Evolutionary conservation across 2,329 filamentous ascomycete species (phyloP).

Genomic region (Juglanconis sp.): DNA sequence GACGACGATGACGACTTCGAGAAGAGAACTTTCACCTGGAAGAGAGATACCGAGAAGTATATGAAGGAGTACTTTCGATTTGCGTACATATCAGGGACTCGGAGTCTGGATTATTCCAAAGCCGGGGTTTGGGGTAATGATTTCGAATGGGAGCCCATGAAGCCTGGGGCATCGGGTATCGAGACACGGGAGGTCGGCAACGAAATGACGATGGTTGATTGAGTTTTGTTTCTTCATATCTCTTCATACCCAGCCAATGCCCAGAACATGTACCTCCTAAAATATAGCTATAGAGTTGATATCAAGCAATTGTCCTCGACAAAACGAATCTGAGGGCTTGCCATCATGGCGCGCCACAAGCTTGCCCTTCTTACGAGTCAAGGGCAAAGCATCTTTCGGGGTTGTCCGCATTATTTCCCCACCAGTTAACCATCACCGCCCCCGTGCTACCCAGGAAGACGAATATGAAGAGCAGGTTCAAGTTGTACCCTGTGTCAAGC

Average conservation of each 20-base stretch:
- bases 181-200: conserved; percentile 24
- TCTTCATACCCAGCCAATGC: too few relatives aligned
- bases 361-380: neutral
- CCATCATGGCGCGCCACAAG: too few relatives aligned
- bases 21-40: conserved; percentile 55
- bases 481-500: conserved; percentile 21
- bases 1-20: conserved; percentile 46
- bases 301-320: too few relatives aligned
- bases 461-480: conserved; percentile 21
- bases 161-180: conserved; percentile 54
- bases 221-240: neutral
- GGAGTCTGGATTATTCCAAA: conserved; percentile 68
- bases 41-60: conserved; percentile 40
- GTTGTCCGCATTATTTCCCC: conserved; percentile 19
- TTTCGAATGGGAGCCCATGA: conserved; percentile 65
- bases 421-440: conserved; percentile 21
- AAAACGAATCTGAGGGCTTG: too few relatives aligned
- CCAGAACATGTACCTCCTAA: too few relatives aligned
- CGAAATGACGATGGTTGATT: conserved; percentile 16
- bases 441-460: conserved; percentile 20
- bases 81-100: conserved; percentile 65
- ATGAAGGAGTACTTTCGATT: conserved; percentile 75
- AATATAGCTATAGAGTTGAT: too few relatives aligned
- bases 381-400: conserved; percentile 20
- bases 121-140: conserved; percentile 67